phyloP scores from a whole-genome alignment of 106 monocot genomes.

The Allium sativum region DNA sequence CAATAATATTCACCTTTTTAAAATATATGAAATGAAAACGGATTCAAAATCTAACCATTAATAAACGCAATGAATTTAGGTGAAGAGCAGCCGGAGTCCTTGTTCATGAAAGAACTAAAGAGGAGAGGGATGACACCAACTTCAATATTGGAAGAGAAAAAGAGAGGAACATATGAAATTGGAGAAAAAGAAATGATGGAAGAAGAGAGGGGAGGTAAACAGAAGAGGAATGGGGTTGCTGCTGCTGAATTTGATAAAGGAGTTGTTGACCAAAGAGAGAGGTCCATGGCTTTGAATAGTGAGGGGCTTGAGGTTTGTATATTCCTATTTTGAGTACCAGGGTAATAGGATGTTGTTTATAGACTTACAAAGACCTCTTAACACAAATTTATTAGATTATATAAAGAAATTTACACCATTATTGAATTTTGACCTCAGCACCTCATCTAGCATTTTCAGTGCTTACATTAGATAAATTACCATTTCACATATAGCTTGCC shows the following conservation, averaged over 20 bases:
- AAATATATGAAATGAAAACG: too few species aligned
- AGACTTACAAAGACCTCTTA: too few species aligned
- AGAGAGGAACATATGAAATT: constrained; percentile 2
- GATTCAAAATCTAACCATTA: too few species aligned
- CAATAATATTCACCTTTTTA: too few species aligned
- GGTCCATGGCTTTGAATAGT: constrained; percentile 58
- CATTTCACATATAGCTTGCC: too few species aligned
- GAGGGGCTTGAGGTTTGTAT: constrained; percentile 60
- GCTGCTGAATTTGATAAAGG: constrained; percentile 15
- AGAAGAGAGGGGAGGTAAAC: constrained; percentile 4
- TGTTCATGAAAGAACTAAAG: constrained; percentile 93
- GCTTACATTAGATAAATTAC: too few species aligned
- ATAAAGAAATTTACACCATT: too few species aligned
- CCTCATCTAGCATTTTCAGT: background rate
- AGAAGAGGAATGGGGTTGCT: constrained; percentile 21
- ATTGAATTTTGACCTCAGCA: too few species aligned
- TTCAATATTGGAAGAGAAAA: constrained; percentile 35
- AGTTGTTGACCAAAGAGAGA: constrained; percentile 22
- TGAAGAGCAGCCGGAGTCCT: constrained; percentile 70
- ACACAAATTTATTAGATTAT: too few species aligned
- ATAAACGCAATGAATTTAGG: constrained; percentile 1
- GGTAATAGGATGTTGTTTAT: too few species aligned
- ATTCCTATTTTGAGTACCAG: background rate
- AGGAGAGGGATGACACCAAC: constrained; percentile 66
- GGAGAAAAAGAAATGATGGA: constrained; percentile 13